Evolutionary conservation across 2,329 filamentous ascomycete species (phyloP), one percentile per base, ranked within the genome.

Genomic region (Trichoderma sp.): DNA sequence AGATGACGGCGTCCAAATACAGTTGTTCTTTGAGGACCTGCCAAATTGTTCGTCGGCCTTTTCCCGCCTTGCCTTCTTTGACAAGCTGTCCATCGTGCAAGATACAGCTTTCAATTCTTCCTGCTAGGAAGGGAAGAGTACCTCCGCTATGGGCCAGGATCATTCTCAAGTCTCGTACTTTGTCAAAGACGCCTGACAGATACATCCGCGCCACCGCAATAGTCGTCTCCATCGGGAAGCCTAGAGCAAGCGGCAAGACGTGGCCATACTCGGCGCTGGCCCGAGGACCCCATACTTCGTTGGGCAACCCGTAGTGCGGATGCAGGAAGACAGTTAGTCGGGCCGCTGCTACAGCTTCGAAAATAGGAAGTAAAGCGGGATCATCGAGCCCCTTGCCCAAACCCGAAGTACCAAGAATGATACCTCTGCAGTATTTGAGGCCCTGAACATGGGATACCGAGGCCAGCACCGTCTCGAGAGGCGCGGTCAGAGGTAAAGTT

Each of bases 161-260:
- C 76, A 97, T 89, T 27, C 88, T 85, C 71, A 97, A 80, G 10
- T 83, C 82, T 0, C 86, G 87, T 56, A 93, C 91, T 11, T 87
- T 84, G 78, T 97, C 93, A 79, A 96, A 97, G 0, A 96, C 91
- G 0, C 93, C 92, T 0, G 91, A 87, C n/a, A 97, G 83, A 66
- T 93, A 89, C 93, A 97, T 96, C 58, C 94, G 85, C 4, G 92
- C 89, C 2, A 97, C 90, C 0, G 94, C 93, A 74, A 97, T 95
- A 1, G 94, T 97, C 0, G 94, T 97, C 81, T 97, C 94, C 73
- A 97, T 87, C 0, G 94, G 94, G 77, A 97, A 97, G 0, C 94
- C 94, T 4, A 97, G 82, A 0, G 93, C 92, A 0, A 97, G 83
- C 0, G 94, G 92, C 2, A 97, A 84, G 0, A 97, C 93, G 77